A percentile compares a stretch with the other conserved stretches of the same genome.
Evolutionary conservation across 2,329 filamentous ascomycete genomes (phyloP).

Genomic region (Aspergillus awamori): DNA sequence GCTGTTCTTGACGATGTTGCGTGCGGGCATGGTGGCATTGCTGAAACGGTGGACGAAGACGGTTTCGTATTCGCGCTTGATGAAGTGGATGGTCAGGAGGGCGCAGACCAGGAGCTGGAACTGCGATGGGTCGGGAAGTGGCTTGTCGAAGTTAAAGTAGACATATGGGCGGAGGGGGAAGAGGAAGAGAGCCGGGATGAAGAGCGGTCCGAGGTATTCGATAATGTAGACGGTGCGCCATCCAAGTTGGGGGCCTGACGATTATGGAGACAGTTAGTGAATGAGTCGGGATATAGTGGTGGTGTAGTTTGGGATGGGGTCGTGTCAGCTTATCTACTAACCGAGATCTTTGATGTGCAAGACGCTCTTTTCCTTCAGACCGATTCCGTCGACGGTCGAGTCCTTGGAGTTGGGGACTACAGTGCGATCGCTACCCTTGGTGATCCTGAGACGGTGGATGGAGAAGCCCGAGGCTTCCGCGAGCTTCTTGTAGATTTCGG

Average conservation of each 20-base stretch:
- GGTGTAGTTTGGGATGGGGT: neutral
- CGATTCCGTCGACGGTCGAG: conserved; percentile 57
- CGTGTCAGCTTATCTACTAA: conserved; percentile 47
- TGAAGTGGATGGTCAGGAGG: conserved; percentile 79
- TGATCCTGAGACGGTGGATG: conserved; percentile 64
- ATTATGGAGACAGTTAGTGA: neutral
- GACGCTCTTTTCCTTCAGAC: conserved; percentile 61
- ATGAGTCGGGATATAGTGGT: neutral
- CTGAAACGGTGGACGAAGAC: conserved; percentile 95
- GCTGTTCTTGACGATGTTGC: conserved; percentile 93
- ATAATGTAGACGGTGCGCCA: conserved; percentile 95
- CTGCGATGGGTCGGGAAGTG: conserved; percentile 58
- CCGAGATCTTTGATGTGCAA: conserved; percentile 93
- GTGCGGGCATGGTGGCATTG: conserved; percentile 85
- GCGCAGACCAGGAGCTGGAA: conserved; percentile 73
- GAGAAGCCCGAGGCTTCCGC: conserved; percentile 58
- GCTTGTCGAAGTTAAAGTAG: conserved; percentile 59
- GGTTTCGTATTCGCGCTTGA: conserved; percentile 95
- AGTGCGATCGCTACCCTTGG: conserved; percentile 65
- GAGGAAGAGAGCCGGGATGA: conserved; percentile 78
- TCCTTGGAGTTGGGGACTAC: conserved; percentile 57
- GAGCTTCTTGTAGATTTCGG: conserved; percentile 61
- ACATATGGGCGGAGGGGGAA: conserved; percentile 71
- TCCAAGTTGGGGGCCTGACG: conserved; percentile 76
- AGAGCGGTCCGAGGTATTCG: conserved; percentile 89